Evolutionary conservation across 495 filamentous ascomycete genomes (phyloP).

Genomic region (Xylaria telfairii): DNA sequence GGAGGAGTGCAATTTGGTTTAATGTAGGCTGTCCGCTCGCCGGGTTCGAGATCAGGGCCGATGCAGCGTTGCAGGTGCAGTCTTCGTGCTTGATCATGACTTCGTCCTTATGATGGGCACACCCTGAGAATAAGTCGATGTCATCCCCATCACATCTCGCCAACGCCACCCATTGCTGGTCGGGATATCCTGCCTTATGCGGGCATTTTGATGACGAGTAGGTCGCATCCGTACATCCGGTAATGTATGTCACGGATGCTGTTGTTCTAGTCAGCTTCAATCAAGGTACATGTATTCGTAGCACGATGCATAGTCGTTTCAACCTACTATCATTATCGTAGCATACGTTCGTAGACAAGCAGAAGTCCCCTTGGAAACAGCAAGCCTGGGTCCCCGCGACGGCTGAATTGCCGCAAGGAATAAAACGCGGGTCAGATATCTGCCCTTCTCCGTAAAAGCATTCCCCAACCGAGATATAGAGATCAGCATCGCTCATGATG

Average conservation of each 20-base stretch:
- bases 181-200: slow-evolving; percentile 33
- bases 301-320: not conserved
- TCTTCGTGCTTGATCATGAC: slow-evolving; percentile 30
- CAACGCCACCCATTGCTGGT: slow-evolving; percentile 34
- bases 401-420: slow-evolving; percentile 46
- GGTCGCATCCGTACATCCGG: slow-evolving; percentile 42
- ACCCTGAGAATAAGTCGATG: slow-evolving; percentile 30
- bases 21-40: slow-evolving; percentile 29
- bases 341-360: slow-evolving; percentile 38
- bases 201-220: slow-evolving; percentile 30
- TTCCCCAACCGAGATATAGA: slow-evolving; percentile 42
- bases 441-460: slow-evolving; percentile 34
- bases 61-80: slow-evolving; percentile 29
- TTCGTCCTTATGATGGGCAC: slow-evolving; percentile 22
- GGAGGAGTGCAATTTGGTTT: slow-evolving; percentile 16
- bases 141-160: slow-evolving; percentile 34
- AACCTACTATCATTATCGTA: slow-evolving; percentile 32
- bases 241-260: slow-evolving; percentile 41
- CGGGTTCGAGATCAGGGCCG: slow-evolving; percentile 30
- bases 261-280: slow-evolving; percentile 3
- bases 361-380: slow-evolving; percentile 44
- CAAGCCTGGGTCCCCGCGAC: slow-evolving; percentile 38
- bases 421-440: slow-evolving; percentile 25
- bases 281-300: not conserved
- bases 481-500: slow-evolving; percentile 27